Evolutionary conservation across 495 filamentous ascomycete genomes (phyloP).

Genomic region (Penicillium lividum): DNA sequence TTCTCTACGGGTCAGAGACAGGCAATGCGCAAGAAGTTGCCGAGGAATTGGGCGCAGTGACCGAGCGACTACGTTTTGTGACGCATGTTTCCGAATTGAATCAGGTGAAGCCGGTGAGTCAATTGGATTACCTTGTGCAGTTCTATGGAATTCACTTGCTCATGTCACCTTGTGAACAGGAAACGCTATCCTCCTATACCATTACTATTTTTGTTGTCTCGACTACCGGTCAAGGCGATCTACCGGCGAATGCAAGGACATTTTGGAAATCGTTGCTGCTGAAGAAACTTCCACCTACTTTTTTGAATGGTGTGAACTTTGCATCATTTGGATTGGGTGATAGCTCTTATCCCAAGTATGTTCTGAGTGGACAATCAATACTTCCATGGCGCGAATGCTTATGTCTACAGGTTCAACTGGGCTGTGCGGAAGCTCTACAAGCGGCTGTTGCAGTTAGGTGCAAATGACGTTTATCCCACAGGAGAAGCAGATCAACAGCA

Average conservation of each 20-base stretch:
- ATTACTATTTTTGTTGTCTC: constrained; percentile 79
- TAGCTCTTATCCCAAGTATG: constrained; percentile 86
- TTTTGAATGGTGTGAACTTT: constrained; percentile 66
- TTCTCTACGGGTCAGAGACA: constrained; percentile 93
- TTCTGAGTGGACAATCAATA: neutral
- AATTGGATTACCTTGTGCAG: neutral
- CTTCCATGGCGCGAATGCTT: constrained; percentile 10
- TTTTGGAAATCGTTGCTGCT: constrained; percentile 87
- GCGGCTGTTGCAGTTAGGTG: constrained; percentile 82
- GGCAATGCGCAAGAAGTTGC: constrained; percentile 90
- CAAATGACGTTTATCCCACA: constrained; percentile 68
- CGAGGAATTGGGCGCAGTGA: constrained; percentile 71
- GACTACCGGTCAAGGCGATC: constrained; percentile 92
- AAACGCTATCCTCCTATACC: constrained; percentile 49
- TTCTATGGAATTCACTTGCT: neutral
- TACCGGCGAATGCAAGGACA: constrained; percentile 73
- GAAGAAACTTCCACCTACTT: constrained; percentile 71
- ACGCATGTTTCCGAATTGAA: constrained; percentile 77
- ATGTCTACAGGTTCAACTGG: constrained; percentile 77
- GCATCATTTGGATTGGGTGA: constrained; percentile 90
- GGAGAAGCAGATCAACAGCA: constrained; percentile 93
- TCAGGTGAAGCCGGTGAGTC: constrained; percentile 68
- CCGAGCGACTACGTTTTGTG: constrained; percentile 73
- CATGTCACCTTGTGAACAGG: constrained; percentile 30
- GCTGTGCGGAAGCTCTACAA: constrained; percentile 85